Percentiles rank a stretch among this genome's conserved stretches.
Evolutionary conservation across 305 asterid genomes (phyloP).

Genomic region (Ajuga reptans): DNA sequence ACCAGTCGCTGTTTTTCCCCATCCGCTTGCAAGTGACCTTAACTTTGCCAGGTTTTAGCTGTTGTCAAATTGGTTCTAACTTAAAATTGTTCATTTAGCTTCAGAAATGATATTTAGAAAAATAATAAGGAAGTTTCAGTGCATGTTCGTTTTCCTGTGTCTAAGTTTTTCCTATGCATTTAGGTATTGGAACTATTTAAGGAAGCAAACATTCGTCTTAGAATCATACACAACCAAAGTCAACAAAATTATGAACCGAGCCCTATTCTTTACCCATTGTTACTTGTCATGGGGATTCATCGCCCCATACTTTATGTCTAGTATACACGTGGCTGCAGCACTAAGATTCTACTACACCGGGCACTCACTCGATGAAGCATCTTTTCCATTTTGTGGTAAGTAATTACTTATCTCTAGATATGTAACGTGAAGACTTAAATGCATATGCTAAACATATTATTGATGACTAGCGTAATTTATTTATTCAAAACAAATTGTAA

Average conservation of each 20-base stretch:
- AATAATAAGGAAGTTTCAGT: not conserved
- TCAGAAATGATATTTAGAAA: not conserved
- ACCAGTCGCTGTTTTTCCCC: constrained; percentile 83
- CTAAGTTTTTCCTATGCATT: constrained; percentile 15
- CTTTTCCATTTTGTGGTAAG: constrained; percentile 45
- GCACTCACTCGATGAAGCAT: constrained; percentile 34
- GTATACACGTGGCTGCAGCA: constrained; percentile 53
- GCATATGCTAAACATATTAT: not conserved
- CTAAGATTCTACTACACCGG: constrained; percentile 42
- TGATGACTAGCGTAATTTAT: not conserved
- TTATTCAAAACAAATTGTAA: not conserved
- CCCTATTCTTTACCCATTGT: constrained; percentile 59
- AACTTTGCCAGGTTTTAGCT: constrained; percentile 58
- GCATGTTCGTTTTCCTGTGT: not conserved
- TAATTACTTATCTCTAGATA: constrained; percentile 5
- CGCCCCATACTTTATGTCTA: constrained; percentile 57
- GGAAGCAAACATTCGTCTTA: constrained; percentile 81
- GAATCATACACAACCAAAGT: constrained; percentile 65
- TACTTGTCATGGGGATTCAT: constrained; percentile 83
- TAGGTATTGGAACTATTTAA: constrained; percentile 81
- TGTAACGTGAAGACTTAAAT: not conserved
- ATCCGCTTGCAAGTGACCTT: constrained; percentile 78
- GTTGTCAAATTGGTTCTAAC: not conserved
- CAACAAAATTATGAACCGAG: constrained; percentile 78
- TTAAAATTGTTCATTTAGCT: not conserved